phyloP scores from a whole-genome alignment of 139 green algal species.

The Chlorella sp. region DNA sequence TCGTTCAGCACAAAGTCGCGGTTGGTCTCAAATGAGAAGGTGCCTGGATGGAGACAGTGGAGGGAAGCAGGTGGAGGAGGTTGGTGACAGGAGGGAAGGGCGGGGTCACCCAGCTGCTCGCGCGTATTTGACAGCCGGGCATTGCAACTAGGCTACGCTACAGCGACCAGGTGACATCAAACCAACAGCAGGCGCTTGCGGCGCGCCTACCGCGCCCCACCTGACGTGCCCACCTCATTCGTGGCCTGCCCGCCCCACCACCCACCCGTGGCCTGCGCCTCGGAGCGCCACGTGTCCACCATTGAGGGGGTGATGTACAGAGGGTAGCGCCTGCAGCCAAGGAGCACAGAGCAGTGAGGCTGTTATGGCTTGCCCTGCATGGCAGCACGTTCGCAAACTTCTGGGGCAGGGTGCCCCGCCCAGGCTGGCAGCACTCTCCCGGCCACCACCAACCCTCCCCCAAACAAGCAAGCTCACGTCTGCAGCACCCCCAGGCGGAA shows the following conservation, averaged over 20 bases:
- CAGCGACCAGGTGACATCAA: too few species aligned
- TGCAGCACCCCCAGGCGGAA: conserved; percentile 41
- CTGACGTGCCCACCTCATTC: too few species aligned
- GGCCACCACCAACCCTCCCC: too few species aligned
- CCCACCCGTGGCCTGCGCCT: conserved; percentile 37
- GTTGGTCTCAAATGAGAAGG: conserved; percentile 35
- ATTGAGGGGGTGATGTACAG: conserved; percentile 46
- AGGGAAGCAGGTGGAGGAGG: not conserved
- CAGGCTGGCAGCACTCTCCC: too few species aligned
- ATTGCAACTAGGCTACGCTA: too few species aligned
- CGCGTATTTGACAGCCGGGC: too few species aligned
- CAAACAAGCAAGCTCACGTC: not conserved
- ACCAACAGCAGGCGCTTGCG: too few species aligned
- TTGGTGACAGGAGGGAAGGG: not conserved
- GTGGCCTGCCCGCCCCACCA: not conserved
- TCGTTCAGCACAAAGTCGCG: conserved; percentile 58
- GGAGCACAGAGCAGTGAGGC: not conserved
- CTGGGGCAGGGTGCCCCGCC: too few species aligned
- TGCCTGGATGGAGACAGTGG: not conserved
- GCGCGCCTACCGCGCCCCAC: too few species aligned
- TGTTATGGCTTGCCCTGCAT: not conserved
- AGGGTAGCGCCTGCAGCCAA: conserved; percentile 44
- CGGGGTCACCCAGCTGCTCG: too few species aligned
- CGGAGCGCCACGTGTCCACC: conserved; percentile 44
- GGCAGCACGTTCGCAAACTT: too few species aligned